phyloP scores from a whole-genome alignment of 192 early-diverging fungal species.

The Entomortierella beljakovae region DNA sequence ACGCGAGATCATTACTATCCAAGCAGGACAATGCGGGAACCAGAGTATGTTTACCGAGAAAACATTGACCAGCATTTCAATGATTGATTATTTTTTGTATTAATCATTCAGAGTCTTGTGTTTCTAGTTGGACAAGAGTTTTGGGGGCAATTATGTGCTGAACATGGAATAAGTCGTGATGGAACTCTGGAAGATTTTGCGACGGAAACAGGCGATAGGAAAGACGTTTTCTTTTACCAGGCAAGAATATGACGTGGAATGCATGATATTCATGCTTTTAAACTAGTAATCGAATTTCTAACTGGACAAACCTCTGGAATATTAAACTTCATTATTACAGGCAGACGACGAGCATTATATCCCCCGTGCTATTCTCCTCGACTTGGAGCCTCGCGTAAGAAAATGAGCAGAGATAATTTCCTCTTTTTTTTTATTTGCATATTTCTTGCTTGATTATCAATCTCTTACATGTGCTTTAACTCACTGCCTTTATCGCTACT shows the following conservation, averaged over 20 bases:
- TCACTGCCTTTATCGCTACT: not conserved
- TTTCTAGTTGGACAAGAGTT: slow-evolving; percentile 92
- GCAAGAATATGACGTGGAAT: slow-evolving; percentile 41
- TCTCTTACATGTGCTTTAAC: too few species aligned
- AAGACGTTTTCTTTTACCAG: slow-evolving; percentile 99
- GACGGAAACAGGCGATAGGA: slow-evolving; percentile 88
- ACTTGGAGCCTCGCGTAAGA: slow-evolving; percentile 91
- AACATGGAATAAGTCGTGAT: slow-evolving; percentile 96
- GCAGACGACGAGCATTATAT: slow-evolving; percentile 99
- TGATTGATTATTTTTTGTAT: not conserved
- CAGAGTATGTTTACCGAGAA: slow-evolving; percentile 73
- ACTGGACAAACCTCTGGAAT: slow-evolving; percentile 6
- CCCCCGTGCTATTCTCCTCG: slow-evolving; percentile 91
- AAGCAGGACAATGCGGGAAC: slow-evolving; percentile 98
- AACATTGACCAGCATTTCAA: not conserved
- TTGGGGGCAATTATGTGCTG: slow-evolving; percentile 92
- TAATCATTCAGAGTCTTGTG: not conserved
- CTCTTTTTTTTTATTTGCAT: not conserved
- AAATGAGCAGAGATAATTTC: not conserved
- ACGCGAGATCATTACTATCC: slow-evolving; percentile 96
- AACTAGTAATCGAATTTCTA: not conserved
- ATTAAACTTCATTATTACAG: slow-evolving; percentile 47
- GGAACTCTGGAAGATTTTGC: slow-evolving; percentile 95
- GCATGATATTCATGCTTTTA: not conserved
- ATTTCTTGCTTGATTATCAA: not conserved